These are phyloP conservation scores for Aurantiochytrium sp. DNA, from an alignment of 108 stramenopile genomes.

Conservation along the genomic window DNA sequence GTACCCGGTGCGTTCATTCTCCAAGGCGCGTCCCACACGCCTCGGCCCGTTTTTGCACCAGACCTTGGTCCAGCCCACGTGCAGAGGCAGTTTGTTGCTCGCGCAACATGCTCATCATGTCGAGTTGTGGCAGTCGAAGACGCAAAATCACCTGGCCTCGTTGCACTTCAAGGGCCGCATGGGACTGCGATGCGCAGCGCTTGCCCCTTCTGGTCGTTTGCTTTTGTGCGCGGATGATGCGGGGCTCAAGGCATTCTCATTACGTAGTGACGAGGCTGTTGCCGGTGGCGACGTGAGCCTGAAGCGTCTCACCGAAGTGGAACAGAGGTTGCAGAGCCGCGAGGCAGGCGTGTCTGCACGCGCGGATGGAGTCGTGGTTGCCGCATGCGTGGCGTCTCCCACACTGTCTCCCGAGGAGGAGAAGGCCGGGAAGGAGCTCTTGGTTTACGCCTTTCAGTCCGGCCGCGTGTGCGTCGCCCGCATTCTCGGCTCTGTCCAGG, in stretches of 20 bases:
- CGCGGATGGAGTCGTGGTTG: neutral
- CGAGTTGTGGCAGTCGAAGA: neutral
- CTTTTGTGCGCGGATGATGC: neutral
- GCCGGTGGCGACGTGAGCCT: neutral
- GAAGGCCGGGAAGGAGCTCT: neutral
- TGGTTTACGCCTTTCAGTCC: neutral
- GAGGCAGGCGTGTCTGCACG: neutral
- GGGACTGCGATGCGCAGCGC: neutral
- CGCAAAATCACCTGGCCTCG: neutral
- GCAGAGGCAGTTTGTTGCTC: neutral
- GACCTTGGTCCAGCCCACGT: neutral
- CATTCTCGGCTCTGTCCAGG: neutral
- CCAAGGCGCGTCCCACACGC: neutral
- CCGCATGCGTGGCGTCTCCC: neutral
- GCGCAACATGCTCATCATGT: neutral
- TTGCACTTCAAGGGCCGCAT: neutral
- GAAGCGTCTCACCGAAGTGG: neutral
- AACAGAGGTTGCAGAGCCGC: neutral
- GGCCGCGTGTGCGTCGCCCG: neutral
- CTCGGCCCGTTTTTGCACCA: neutral
- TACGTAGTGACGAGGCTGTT: neutral
- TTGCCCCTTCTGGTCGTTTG: neutral
- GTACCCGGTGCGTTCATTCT: neutral
- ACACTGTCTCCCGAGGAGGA: neutral
- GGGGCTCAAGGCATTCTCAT: neutral